Conservation (phyloP, 805 yeast genomes). For the Metschnikowia peoriensis region DNA sequence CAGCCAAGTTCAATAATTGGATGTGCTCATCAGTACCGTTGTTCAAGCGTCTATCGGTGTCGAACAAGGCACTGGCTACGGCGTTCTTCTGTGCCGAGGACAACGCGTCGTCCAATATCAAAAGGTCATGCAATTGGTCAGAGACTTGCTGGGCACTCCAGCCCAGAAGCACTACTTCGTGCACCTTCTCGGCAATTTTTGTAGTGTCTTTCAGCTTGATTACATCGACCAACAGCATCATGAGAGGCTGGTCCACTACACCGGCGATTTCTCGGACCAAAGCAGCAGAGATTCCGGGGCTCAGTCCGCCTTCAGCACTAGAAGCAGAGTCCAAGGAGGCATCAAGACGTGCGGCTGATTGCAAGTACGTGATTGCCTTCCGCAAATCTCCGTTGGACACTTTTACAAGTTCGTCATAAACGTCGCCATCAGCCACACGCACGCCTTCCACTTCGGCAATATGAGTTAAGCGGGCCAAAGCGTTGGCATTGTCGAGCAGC, state of each 20-base stretch:
- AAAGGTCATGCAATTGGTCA: slow-evolving; percentile 66
- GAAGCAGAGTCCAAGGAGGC: slow-evolving; percentile 7
- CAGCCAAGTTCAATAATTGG: slow-evolving; percentile 64
- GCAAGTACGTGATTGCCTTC: slow-evolving; percentile 86
- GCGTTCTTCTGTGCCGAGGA: slow-evolving; percentile 57
- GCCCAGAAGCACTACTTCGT: slow-evolving; percentile 58
- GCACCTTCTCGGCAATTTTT: slow-evolving; percentile 42
- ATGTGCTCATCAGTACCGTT: slow-evolving; percentile 90
- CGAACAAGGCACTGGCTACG: slow-evolving; percentile 65
- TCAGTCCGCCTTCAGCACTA: slow-evolving; percentile 18
- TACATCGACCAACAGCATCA: slow-evolving; percentile 41
- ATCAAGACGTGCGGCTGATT: slow-evolving; percentile 31
- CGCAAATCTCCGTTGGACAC: slow-evolving; percentile 89
- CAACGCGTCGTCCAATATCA: slow-evolving; percentile 54
- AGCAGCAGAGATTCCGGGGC: slow-evolving; percentile 38
- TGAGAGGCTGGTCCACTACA: slow-evolving; percentile 52
- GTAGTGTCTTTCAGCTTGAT: slow-evolving; percentile 26
- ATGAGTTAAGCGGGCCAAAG: slow-evolving; percentile 61
- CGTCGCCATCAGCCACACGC: slow-evolving; percentile 44
- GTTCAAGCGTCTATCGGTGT: slow-evolving; percentile 68
- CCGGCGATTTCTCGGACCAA: slow-evolving; percentile 75
- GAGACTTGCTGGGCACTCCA: slow-evolving; percentile 77
- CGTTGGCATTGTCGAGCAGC: slow-evolving; percentile 67
- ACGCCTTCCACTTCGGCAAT: slow-evolving; percentile 49
- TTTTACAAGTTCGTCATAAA: slow-evolving; percentile 59